A percentile compares a stretch with the other conserved stretches of the same genome.
Conservation (phyloP, 169 alveolate species). For the Miamiensis avidus region DNA sequence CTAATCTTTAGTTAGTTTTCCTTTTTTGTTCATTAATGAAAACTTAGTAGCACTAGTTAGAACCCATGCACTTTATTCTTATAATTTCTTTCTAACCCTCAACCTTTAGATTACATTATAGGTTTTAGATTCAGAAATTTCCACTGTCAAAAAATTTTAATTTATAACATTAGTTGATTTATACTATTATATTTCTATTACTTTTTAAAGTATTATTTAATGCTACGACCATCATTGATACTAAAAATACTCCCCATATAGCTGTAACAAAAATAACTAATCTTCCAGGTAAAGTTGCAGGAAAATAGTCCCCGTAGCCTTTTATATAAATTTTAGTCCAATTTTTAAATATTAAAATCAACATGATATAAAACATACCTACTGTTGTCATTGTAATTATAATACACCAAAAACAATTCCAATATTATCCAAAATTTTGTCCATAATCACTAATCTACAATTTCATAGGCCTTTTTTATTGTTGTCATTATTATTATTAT, state of each 20-base stretch:
- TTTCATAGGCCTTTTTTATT: background rate
- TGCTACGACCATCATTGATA: conserved; percentile 78
- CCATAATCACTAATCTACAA: background rate
- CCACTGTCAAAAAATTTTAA: background rate
- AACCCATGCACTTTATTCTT: background rate
- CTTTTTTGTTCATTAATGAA: background rate
- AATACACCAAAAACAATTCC: conserved; percentile 71
- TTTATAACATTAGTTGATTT: no score
- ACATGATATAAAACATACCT: conserved; percentile 14
- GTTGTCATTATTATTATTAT: no score
- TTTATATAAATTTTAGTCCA: no score
- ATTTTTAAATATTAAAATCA: no score
- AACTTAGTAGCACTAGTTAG: background rate
- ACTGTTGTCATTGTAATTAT: conserved; percentile 77
- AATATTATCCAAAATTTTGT: background rate
- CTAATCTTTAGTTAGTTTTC: background rate
- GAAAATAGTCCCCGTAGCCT: conserved; percentile 81
- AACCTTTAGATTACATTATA: background rate
- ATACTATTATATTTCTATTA: no score
- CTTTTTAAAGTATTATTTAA: conserved; percentile 62
- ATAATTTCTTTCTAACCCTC: background rate
- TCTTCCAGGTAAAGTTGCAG: conserved; percentile 70
- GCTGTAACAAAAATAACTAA: conserved; percentile 69
- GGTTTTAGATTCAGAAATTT: background rate
- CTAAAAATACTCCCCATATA: conserved; percentile 78